phyloP scores from a whole-genome alignment of 202 grass and related monocot genomes.

The Dendrocalamus latiflorus region DNA sequence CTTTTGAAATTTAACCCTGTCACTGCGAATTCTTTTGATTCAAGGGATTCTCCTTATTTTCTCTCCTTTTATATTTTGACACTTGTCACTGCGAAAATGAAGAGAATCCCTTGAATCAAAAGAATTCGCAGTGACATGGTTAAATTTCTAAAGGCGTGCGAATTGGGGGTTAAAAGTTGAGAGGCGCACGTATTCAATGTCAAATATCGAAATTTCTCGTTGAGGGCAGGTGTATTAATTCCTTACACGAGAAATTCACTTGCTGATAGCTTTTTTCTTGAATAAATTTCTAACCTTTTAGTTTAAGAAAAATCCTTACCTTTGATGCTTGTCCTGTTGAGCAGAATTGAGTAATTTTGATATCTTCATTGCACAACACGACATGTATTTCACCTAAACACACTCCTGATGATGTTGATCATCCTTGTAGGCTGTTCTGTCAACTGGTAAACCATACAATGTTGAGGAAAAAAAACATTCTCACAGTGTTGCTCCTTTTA shows the following conservation, averaged over 20 bases:
- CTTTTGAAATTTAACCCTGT: no score
- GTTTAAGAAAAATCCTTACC: neutral
- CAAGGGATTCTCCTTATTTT: no score
- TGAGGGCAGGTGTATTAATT: neutral
- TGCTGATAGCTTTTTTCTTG: neutral
- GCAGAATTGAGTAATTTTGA: neutral
- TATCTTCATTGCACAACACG: neutral
- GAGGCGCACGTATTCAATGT: no score
- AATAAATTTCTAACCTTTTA: neutral
- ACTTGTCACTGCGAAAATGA: no score
- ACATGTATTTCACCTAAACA: neutral
- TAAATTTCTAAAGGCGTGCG: no score
- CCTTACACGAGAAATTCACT: neutral
- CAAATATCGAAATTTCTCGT: no score
- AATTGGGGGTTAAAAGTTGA: no score
- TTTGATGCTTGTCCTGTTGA: slow-evolving; percentile 8
- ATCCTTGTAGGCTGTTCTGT: neutral
- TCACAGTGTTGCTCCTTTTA: neutral
- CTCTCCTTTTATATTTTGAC: no score
- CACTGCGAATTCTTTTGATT: no score
- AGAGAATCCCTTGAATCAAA: no score
- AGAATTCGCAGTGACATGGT: no score
- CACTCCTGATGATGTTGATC: neutral
- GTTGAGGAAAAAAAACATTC: neutral
- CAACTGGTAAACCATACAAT: neutral